Evolutionary conservation across 192 early-diverging fungal genomes (phyloP), one percentile per base, ranked within the genome.

Genomic region (Funneliformis geosporum): DNA sequence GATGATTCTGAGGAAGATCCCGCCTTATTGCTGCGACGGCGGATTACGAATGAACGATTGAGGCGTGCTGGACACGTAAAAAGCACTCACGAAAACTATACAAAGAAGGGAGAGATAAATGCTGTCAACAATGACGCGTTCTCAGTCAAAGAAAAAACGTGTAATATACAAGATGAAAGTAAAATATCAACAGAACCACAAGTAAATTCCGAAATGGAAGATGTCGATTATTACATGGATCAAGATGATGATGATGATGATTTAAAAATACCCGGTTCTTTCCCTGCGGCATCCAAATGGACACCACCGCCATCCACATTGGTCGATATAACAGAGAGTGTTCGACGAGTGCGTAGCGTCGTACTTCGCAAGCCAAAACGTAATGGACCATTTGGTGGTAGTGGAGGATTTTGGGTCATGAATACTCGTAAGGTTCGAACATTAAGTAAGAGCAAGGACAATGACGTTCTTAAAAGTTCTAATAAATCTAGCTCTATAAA

Each of bases 21-120:
- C 21, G 73, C 73, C 11, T 12, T 43, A 14, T 60, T 75, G n/a
- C n/a, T 75, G n/a, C 25, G 73, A 61, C 73, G 59, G 14, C 42
- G 59, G 11, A 75, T 75, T n/a, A 75, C 76, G 1, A 67, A 67
- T 46, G 62, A 68, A 67, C 5, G 76, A 68, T 67, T 67, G 16
- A 78, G 47, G 62, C 76, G 76, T 78, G 76, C 76, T n/a, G 76
- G 76, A 78, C 76, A 78, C 76, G 42, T 43, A 18, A 76, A 65
- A 44, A 73, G 21, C 18, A 27, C 23, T 62, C n/a, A 60, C 28
- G 23, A 33, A 50, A 23, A 18, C 21, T 7, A 27, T 73, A 4
- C 46, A 50, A 73, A 55, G 25, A 73, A 73, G 12, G 44, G 50
- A 50, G 39, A 16, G 50, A 2, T 8, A 50, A 39, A 55, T n/a